Conservation (phyloP, 2,329 filamentous ascomycete genomes). For the Colletotrichum eremochloae region DNA sequence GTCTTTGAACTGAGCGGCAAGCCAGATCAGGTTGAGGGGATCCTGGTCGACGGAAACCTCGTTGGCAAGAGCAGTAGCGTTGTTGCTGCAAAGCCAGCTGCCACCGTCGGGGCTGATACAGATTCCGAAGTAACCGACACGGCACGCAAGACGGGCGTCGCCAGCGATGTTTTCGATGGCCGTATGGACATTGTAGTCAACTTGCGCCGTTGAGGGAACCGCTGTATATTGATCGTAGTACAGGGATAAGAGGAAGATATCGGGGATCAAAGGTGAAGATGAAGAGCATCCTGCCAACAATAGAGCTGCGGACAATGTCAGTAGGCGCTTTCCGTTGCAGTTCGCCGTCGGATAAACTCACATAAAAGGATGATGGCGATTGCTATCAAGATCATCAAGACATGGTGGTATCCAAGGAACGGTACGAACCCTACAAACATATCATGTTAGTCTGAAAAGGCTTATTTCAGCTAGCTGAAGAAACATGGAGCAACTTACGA, state of each 20-base stretch:
- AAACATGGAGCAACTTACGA: slow-evolving; percentile 54
- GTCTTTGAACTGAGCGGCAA: slow-evolving; percentile 97
- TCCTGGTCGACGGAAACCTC: slow-evolving; percentile 93
- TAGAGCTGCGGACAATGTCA: slow-evolving; percentile 72
- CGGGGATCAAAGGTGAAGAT: slow-evolving; percentile 92
- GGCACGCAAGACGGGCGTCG: slow-evolving; percentile 84
- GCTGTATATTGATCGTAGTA: slow-evolving; percentile 93
- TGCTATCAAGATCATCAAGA: slow-evolving; percentile 97
- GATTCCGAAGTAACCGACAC: slow-evolving; percentile 98
- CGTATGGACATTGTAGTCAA: slow-evolving; percentile 87
- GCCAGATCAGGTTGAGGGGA: slow-evolving; percentile 96
- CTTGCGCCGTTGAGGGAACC: slow-evolving; percentile 85
- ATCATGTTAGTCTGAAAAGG: slow-evolving; percentile 17
- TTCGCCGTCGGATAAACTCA: slow-evolving; percentile 62
- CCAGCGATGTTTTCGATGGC: slow-evolving; percentile 94
- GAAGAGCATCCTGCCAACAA: slow-evolving; percentile 96
- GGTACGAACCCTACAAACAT: slow-evolving; percentile 69
- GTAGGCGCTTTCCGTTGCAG: not conserved
- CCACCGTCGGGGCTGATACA: slow-evolving; percentile 94
- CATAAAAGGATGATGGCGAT: slow-evolving; percentile 94
- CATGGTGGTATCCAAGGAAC: slow-evolving; percentile 82
- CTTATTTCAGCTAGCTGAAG: not conserved
- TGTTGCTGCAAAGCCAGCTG: slow-evolving; percentile 95
- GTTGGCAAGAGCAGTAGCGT: slow-evolving; percentile 92
- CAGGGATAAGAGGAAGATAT: slow-evolving; percentile 97